Base-by-base conservation (phyloP, 1,139 yeast species). In the Candida anutae region DNA sequence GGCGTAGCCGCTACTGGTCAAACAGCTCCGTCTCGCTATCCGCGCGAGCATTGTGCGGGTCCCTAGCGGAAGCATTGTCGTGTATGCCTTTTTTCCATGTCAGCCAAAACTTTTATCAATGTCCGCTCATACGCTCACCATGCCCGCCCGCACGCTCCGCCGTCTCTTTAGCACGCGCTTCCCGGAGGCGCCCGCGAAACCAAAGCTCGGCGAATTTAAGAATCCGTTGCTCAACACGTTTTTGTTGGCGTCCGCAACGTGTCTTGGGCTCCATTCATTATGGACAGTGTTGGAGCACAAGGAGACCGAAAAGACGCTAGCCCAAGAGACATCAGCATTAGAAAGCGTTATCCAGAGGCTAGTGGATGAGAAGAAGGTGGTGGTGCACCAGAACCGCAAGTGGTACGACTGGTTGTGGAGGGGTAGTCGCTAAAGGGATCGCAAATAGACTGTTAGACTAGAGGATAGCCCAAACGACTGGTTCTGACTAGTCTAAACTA, bases 171-270 rank as follows among this genome's bases (percentile, higher is more conserved):
- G 36, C 19, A 37, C 34, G 5, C 31, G 28, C 17, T 39, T 42
- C 29, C 45, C 46, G n/a, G 37, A 37, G 24, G 24, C 28, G 11
- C 37, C 32, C 6, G 17, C 39, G 3, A 59, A 60, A 34, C 71
- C 71, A 5, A 47, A 38, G 15, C 33, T 65, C 12, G 43, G 58
- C 15, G 61, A 65, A 36, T 65, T 65, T 42, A 50, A 47, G 29
- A 49, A 44, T 33, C 68, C 72, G 5, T 42, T 63, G 13, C 47
- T 58, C 24, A 64, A 65, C 37, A 52, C 64, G 4, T 60, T 65
- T 29, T 50, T 64, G 17, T 40, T 64, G 15, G 69, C 71, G 3
- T 55, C 66, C 3, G 46, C 64, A 1, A 50, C 67, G 0, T 65
- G 60, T 39, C 50, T 64, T 39, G 38, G 49, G 5, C 45, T 64